Evolutionary conservation across 129 eudicot species (phyloP).

Genomic region (Dittrichia graveolens): DNA sequence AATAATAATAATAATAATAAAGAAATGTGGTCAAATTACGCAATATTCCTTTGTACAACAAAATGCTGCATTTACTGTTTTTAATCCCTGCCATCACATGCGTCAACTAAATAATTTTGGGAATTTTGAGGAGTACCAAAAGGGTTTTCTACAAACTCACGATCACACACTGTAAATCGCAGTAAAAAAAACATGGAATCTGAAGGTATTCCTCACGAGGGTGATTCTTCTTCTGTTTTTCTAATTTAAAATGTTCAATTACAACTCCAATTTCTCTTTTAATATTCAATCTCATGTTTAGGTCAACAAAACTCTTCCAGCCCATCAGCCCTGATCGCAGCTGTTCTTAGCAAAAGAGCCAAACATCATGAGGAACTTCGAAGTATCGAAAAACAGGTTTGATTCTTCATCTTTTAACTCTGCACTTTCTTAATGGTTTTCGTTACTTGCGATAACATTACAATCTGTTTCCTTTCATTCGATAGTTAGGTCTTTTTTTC

Average conservation of each 20-base stretch:
- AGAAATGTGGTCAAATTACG: not conserved
- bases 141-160: constrained; percentile 24
- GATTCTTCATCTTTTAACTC: not conserved
- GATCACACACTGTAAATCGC: constrained; percentile 23
- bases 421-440: not conserved
- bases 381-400: constrained; percentile 81
- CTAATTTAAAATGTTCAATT: not conserved
- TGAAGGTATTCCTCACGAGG: constrained; percentile 38
- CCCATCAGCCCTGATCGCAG: constrained; percentile 63
- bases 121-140: constrained; percentile 3
- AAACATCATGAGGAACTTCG: constrained; percentile 89
- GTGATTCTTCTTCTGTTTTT: constrained; percentile 5
- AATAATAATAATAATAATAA: too few species aligned
- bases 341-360: constrained; percentile 72
- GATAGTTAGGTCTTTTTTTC: not conserved
- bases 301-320: constrained; percentile 64
- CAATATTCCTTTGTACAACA: not conserved
- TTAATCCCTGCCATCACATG: constrained; percentile 15
- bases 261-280: not conserved
- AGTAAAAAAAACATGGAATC: constrained; percentile 44
- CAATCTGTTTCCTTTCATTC: not conserved
- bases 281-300: constrained; percentile 35
- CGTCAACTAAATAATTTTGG: not conserved
- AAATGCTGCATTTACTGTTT: constrained; percentile 14
- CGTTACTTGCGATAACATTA: not conserved